These are phyloP conservation scores for Aspergillus sp. DNA, from an alignment of 2,329 filamentous ascomycete species.

Conservation along the genomic window DNA sequence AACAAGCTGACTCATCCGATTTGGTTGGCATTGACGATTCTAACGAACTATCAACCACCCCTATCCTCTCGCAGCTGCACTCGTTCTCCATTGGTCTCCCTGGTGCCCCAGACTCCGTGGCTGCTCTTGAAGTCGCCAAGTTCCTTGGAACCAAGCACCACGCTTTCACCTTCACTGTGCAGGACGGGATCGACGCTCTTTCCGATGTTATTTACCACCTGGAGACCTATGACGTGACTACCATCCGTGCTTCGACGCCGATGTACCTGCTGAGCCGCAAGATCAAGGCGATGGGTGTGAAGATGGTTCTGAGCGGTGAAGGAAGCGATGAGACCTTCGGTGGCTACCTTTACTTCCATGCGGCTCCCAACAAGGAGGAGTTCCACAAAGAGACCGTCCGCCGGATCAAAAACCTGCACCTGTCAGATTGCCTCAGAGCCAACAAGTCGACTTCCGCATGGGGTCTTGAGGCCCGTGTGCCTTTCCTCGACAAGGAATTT, in stretches of 20 bases:
- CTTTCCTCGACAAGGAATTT: conserved; percentile 97
- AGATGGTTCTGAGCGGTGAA: conserved; percentile 98
- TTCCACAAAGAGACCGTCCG: conserved; percentile 94
- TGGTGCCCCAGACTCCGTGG: conserved; percentile 82
- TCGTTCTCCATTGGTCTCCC: conserved; percentile 98
- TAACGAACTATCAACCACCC: conserved; percentile 79
- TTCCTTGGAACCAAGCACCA: conserved; percentile 98
- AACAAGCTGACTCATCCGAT: conserved; percentile 43
- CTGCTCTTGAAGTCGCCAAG: conserved; percentile 85
- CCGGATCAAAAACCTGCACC: conserved; percentile 90
- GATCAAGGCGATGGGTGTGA: conserved; percentile 98
- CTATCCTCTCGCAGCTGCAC: conserved; percentile 89
- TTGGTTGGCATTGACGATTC: conserved; percentile 92
- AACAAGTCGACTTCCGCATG: conserved; percentile 99
- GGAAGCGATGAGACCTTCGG: conserved; percentile 98
- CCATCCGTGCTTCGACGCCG: conserved; percentile 93
- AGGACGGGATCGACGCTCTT: conserved; percentile 92
- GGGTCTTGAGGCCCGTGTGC: conserved; percentile 95
- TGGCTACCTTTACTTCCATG: conserved; percentile 97
- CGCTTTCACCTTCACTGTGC: conserved; percentile 94
- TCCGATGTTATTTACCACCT: conserved; percentile 98
- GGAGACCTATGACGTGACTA: conserved; percentile 96
- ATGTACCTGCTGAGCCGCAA: conserved; percentile 98
- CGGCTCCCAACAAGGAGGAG: conserved; percentile 78
- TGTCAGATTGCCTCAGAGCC: conserved; percentile 91